Base-by-base conservation (phyloP, 176 grass and related monocot genomes). In the Elymus sibiricus region DNA sequence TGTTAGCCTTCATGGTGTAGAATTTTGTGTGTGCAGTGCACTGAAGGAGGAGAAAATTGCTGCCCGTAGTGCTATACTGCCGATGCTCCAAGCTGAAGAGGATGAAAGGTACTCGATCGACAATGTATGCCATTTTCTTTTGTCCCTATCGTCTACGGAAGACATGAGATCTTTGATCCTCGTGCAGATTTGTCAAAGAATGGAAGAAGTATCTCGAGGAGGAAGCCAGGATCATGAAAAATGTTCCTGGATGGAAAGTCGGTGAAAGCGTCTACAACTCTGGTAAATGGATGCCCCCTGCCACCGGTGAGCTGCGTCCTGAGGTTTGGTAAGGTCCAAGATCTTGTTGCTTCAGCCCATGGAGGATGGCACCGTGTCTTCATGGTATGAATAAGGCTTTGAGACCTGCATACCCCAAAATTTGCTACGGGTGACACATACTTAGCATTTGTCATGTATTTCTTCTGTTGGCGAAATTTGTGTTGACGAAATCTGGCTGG, bases 11-110 rank as follows among this genome's bases (percentile, higher is more conserved):
- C n/a, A 76, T 78, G 6, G 10, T 31, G 27, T 61, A 44, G 34
- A 76, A 47, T 70, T 69, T 5, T 77, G 26, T 74, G 11, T 90
- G 4, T 87, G 49, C 55, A 99, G 97, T 43, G 92, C 74, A 11
- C 87, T 96, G 21, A 99, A 99, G 81, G 97, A 99, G 90, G 97
- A 99, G 82, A 99, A 99, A 87, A 93, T 96, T 64, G 94, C 97
- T 83, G 97, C 97, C 7, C 97, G 97, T 9, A 93, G 92, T 74
- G 92, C 97, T 22, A 87, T 99, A 85, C 71, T 99, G 37, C 94
- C 97, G 5, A 90, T 99, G 73, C 92, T 99, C 85, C 97, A 99
- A 94, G 97, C 94, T 78, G 94, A 99, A 94, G 97, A 99, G 83
- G 97, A 99, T 87, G 97, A 99, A 88, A 94, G 97, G 97, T 94